Percentiles rank a stretch among this genome's conserved stretches.
These are phyloP conservation scores for Lophiotrema nucula DNA, from an alignment of 495 filamentous ascomycete genomes.

Conservation along the genomic window DNA sequence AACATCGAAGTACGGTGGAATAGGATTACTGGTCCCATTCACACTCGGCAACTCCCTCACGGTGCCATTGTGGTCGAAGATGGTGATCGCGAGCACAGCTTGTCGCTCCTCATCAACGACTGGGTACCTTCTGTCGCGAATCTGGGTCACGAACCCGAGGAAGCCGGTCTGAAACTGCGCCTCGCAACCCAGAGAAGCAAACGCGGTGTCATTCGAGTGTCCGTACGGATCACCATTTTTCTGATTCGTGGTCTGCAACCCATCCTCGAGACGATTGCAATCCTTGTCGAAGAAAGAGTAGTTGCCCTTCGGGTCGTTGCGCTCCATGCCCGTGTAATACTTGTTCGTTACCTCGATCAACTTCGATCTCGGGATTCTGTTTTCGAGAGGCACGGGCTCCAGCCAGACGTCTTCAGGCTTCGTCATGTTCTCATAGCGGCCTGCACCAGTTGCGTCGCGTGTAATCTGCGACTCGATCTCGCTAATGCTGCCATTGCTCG, in stretches of 20 bases:
- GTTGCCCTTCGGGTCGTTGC: constrained; percentile 12
- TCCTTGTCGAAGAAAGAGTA: constrained; percentile 16
- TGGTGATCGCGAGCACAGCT: constrained; percentile 8
- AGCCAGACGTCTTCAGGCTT: constrained; percentile 6
- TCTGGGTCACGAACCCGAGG: constrained; percentile 10
- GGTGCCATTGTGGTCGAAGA: constrained; percentile 13
- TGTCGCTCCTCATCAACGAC: constrained; percentile 13
- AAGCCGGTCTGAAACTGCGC: constrained; percentile 17
- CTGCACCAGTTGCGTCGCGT: constrained; percentile 2
- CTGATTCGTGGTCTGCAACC: constrained; percentile 3
- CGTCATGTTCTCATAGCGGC: constrained; percentile 10
- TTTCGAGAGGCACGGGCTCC: constrained; percentile 1
- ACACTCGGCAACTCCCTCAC: constrained; percentile 9
- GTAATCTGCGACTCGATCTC: constrained; percentile 15
- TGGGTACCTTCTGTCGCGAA: constrained; percentile 5
- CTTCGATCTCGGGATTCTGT: background rate
- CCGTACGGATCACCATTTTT: constrained; percentile 7
- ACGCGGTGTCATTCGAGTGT: constrained; percentile 13
- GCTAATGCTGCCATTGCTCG: background rate
- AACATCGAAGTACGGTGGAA: constrained; percentile 16
- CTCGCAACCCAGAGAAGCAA: constrained; percentile 14
- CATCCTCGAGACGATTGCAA: constrained; percentile 12
- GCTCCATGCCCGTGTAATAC: constrained; percentile 14
- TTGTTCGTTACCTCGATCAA: constrained; percentile 6
- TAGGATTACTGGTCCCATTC: constrained; percentile 10